A percentile compares a stretch with the other conserved stretches of the same genome.
Conservation (phyloP, 1,139 yeast species). For the Debaryomycetaceae sp. region DNA sequence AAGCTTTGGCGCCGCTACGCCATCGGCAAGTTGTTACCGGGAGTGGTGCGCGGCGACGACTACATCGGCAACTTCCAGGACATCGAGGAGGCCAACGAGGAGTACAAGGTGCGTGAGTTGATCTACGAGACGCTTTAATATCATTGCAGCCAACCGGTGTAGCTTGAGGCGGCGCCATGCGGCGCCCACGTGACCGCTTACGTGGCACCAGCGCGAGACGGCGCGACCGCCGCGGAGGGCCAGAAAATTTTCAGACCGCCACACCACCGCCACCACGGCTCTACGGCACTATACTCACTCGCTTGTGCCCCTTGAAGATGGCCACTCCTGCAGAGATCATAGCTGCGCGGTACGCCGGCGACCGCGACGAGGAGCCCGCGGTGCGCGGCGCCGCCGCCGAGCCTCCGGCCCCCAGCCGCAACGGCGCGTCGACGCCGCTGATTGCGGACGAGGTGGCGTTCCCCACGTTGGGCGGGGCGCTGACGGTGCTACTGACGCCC, state of each 20-base stretch:
- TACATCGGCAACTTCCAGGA: slow-evolving; percentile 80
- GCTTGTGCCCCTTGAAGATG: no score
- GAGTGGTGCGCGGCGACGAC: slow-evolving; percentile 90
- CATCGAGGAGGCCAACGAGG: slow-evolving; percentile 81
- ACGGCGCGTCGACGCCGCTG: slow-evolving; percentile 24
- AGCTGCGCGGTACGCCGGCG: slow-evolving; percentile 42
- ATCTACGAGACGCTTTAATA: slow-evolving; percentile 43
- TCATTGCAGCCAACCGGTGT: no score
- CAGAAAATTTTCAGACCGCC: no score
- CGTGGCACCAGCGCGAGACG: no score
- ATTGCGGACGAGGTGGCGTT: slow-evolving; percentile 56
- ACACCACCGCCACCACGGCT: no score
- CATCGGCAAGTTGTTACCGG: slow-evolving; percentile 76
- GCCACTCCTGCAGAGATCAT: slow-evolving; percentile 60
- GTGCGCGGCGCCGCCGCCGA: slow-evolving; percentile 8
- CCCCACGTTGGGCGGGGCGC: slow-evolving; percentile 62
- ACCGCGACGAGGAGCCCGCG: slow-evolving; percentile 12
- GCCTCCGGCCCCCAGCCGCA: slow-evolving; percentile 11
- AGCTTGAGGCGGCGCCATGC: no score
- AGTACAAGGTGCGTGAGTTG: slow-evolving; percentile 60
- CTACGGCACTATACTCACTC: no score
- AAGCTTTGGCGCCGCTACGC: slow-evolving; percentile 80
- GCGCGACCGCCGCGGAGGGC: no score
- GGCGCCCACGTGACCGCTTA: no score
- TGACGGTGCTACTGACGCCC: slow-evolving; percentile 18